Evolutionary conservation across 495 filamentous ascomycete species (phyloP), one percentile per base, ranked within the genome.

Genomic region (Opeltia flavorubescens): DNA sequence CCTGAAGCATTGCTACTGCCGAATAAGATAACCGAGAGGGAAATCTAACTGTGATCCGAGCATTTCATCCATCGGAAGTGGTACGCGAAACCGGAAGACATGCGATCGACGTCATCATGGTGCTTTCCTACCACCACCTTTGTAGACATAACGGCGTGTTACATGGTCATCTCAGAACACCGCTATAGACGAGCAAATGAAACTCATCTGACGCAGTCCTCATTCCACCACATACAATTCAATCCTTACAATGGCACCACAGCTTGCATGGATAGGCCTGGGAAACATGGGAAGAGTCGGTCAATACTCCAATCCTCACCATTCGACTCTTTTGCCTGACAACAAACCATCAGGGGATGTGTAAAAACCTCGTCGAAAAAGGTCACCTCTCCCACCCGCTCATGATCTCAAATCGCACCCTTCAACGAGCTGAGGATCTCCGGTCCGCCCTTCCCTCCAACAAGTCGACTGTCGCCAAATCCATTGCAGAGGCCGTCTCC

Each of bases 261-360:
- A 74, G 59, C 41, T 87, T 40, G 68, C 88, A 56, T 94, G 81
- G 80, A 83, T 94, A 46, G 88, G 88, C 43, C 69, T 95, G 45
- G 88, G 88, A 7, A 95, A 95, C 62, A 94, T 94, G 75, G 88
- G 88, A 50, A 71, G 83, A 49, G 86, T 88, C 69, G 67, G 77
- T 68, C 30, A 1, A 33, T 33, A 9, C 24, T 21, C 6, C 6
- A 31, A 31, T 13, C 12, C 42, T 38, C 30, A n/a, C 36, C 44
- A 21, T 11, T 13, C 13, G 17, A 15, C 7, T 23, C 29, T 53
- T 45, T 12, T 26, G 20, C 38, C 7, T 28, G 13, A 39, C 31
- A 44, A 35, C 36, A 45, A 12, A 31, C 35, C 23, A 44, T 4
- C 61, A 91, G 83, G 87, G 85, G 48, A 94, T 94, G 86, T 71